phyloP scores from a whole-genome alignment of 2,329 filamentous ascomycete genomes.

The Epichloe festucae region DNA sequence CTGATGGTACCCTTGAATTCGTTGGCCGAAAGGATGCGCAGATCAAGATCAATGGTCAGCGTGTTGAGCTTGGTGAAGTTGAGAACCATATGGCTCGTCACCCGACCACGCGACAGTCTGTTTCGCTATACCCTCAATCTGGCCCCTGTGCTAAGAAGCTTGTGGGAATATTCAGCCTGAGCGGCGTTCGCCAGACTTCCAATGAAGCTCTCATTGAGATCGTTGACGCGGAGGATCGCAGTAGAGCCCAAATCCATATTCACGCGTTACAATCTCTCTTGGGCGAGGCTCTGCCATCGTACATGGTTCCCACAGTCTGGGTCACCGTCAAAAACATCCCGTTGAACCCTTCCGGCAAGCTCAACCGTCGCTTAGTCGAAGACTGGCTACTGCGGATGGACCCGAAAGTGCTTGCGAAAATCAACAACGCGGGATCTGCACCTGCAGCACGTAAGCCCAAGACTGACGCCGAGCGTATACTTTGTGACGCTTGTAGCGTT shows the following conservation, averaged over 20 bases:
- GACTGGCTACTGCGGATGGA: constrained; percentile 1
- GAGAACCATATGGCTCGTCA: constrained; percentile 7
- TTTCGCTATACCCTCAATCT: not conserved
- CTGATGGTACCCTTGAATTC: constrained; percentile 17
- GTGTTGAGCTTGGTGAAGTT: constrained; percentile 27
- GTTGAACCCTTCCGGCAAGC: constrained; percentile 8
- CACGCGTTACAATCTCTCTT: constrained; percentile 5
- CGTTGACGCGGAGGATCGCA: not conserved
- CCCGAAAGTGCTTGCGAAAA: not conserved
- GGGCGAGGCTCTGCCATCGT: constrained; percentile 1
- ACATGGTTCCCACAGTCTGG: constrained; percentile 3
- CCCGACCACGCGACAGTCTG: not conserved
- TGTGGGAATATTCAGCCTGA: constrained; percentile 1
- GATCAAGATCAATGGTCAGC: constrained; percentile 40
- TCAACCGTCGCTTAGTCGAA: constrained; percentile 7
- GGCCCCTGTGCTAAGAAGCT: not conserved
- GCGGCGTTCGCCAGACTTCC: not conserved
- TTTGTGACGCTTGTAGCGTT: constrained; percentile 23
- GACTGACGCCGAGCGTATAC: constrained; percentile 2
- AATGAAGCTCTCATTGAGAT: not conserved
- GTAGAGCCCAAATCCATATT: constrained; percentile 2
- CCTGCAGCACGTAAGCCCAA: not conserved
- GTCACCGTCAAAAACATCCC: constrained; percentile 4
- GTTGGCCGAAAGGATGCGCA: constrained; percentile 29
- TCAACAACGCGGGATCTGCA: not conserved